Conservation (phyloP, 2,329 filamentous ascomycete species). For the Phaeophleospora eucalypticola region DNA sequence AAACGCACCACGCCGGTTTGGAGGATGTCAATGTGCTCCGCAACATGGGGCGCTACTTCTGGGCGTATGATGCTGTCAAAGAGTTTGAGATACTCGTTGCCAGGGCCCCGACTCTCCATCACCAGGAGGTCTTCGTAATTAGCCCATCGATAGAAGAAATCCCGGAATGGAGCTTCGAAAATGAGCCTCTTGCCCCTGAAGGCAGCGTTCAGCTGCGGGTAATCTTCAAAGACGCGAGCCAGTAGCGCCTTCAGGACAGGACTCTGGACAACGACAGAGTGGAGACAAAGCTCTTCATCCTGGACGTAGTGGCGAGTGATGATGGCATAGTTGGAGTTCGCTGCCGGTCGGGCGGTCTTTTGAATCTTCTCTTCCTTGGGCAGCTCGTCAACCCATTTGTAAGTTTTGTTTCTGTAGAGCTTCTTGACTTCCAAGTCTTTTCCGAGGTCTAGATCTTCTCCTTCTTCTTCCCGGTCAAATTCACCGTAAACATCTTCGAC, state of each 20-base stretch:
- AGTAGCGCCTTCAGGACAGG: conserved; percentile 32
- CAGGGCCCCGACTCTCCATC: conserved; percentile 16
- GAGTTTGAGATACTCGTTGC: conserved; percentile 23
- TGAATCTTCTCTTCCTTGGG: not conserved
- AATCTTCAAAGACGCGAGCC: conserved; percentile 30
- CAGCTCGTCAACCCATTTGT: not conserved
- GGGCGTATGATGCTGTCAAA: conserved; percentile 22
- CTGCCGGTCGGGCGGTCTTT: not conserved
- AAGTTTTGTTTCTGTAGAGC: not conserved
- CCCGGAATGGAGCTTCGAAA: conserved; percentile 33
- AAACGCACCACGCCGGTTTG: not conserved
- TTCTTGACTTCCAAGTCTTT: not conserved
- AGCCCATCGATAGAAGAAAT: conserved; percentile 36
- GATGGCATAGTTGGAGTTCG: conserved; percentile 21
- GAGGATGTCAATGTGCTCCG: conserved; percentile 20
- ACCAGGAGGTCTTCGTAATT: conserved; percentile 24
- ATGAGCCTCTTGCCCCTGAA: conserved; percentile 31
- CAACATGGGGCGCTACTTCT: conserved; percentile 11
- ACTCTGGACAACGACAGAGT: conserved; percentile 36
- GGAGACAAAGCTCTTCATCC: conserved; percentile 19
- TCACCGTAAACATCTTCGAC: not conserved
- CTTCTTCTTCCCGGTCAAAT: not conserved
- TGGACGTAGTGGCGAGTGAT: conserved; percentile 22
- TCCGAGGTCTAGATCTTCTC: not conserved
- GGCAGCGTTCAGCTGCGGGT: conserved; percentile 30